Evolutionary conservation across 352 stramenopile genomes (phyloP), one percentile per base, ranked within the genome.

Genomic region (Globisporangium middletonii): DNA sequence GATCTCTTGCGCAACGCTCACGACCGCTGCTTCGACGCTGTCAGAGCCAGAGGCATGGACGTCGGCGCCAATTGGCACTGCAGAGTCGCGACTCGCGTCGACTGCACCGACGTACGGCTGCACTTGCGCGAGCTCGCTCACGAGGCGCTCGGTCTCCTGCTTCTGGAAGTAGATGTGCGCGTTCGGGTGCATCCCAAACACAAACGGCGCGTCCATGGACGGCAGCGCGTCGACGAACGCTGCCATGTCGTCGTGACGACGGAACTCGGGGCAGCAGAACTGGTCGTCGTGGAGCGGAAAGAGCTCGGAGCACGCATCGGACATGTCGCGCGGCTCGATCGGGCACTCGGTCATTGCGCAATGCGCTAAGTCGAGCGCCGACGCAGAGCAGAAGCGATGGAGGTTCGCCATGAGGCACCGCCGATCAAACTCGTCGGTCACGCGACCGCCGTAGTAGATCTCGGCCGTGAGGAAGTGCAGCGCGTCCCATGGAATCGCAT

Each of bases 101-200:
- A 45, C 7, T 9, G 6, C n/a, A 16, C 18, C 48, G 0, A 50
- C 28, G 3, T 35, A 37, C 16, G 71, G 56, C 38, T 87, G 72
- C 3, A 89, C 64, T 18, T 73, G 72, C 41, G 75, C 49, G 1
- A 87, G 50, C 26, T 71, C 62, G 0, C 58, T 57, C 5, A 83
- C 44, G 12, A 90, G 59, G 0, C 63, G 67, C 55, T 86, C 59
- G 0, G 65, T 73, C 58, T 89, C 70, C 19, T 89, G 72, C 38
- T 73, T 72, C 30, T 88, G 71, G 53, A 79, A 86, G 33, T 82
- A 79, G 30, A 90, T 67, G 37, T 92, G 83, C 1, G 83, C 84
- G 16, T 94, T 94, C 30, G 79, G 72, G 57, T 94, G 83, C 74
- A 94, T 88, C 0, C 83, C 83, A 68, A 94, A 91, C 18, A 90